These are phyloP conservation scores for Abrus pulchellus DNA, from an alignment of 306 rosid species.

Conservation along the genomic window DNA sequence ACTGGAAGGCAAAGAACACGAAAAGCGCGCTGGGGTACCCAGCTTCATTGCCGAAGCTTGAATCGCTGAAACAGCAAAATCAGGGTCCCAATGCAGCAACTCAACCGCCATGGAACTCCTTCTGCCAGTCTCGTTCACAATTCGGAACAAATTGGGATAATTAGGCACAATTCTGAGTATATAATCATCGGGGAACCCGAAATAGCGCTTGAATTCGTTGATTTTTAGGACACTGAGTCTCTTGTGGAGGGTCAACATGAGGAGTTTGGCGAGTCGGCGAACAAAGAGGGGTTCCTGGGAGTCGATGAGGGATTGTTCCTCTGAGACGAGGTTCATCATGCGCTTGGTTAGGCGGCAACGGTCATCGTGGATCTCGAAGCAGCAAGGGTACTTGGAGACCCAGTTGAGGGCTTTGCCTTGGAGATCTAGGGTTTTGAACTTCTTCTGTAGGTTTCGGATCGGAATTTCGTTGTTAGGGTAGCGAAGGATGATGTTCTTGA, in stretches of 20 bases:
- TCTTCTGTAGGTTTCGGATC: conserved; percentile 72
- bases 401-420: conserved; percentile 90
- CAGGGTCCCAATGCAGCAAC: conserved; percentile 75
- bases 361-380: conserved; percentile 70
- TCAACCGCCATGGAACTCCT: conserved; percentile 80
- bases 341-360: conserved; percentile 71
- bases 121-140: conserved; percentile 71
- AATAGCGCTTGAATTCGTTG: conserved; percentile 69
- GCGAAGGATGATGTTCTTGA: conserved; percentile 80
- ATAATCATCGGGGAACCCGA: conserved; percentile 86
- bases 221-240: conserved; percentile 73
- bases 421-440: conserved; percentile 86
- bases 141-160: conserved; percentile 65
- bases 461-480: conserved; percentile 71
- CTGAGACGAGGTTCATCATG: conserved; percentile 72
- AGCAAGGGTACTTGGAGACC: conserved; percentile 84
- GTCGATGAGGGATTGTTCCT: conserved; percentile 71
- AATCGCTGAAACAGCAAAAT: conserved; percentile 66
- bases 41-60: conserved; percentile 59
- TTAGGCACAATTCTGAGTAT: conserved; percentile 66
- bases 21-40: conserved; percentile 64
- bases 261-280: conserved; percentile 65
- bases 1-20: conserved; percentile 71
- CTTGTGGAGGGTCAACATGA: conserved; percentile 71
- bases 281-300: conserved; percentile 66